Conservation (phyloP, 2,329 filamentous ascomycete species). For the Intubia oerlemansii region DNA sequence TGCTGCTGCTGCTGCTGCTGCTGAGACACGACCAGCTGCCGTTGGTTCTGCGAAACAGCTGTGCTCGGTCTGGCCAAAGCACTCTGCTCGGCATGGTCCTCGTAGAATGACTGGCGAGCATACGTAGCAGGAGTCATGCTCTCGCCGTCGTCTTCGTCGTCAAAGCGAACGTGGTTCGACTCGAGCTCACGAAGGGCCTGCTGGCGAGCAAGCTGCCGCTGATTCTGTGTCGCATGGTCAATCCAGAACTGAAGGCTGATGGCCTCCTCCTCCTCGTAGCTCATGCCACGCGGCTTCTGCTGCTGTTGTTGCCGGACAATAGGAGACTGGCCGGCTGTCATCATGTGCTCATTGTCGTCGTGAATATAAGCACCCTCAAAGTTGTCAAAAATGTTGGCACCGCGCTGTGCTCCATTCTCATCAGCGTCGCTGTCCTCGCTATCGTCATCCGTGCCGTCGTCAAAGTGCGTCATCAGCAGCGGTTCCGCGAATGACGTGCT, state of each 20-base stretch:
- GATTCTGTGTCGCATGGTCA: conserved; percentile 2
- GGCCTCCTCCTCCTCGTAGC: conserved; percentile 2
- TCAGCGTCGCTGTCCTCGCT: conserved; percentile 1
- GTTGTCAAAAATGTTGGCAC: conserved; percentile 1
- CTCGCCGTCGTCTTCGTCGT: neutral
- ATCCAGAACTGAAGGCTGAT: conserved; percentile 5
- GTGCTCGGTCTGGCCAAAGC: too few relatives aligned
- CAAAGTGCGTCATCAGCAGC: too few relatives aligned
- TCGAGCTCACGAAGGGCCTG: neutral
- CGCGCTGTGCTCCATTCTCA: too few relatives aligned
- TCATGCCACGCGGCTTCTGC: too few relatives aligned
- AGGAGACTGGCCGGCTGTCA: conserved; percentile 1
- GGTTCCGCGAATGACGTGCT: too few relatives aligned
- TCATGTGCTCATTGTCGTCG: conserved; percentile 4
- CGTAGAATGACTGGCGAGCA: too few relatives aligned
- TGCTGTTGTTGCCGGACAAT: neutral
- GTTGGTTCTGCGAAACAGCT: too few relatives aligned
- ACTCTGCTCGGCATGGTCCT: too few relatives aligned
- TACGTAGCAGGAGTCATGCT: too few relatives aligned
- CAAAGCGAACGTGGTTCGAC: neutral
- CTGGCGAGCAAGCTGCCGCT: neutral
- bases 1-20: neutral
- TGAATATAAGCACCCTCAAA: conserved; percentile 3
- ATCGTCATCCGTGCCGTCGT: too few relatives aligned
- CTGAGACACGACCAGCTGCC: neutral